phyloP scores from a whole-genome alignment of 805 yeast genomes.

The Saitoella complicata region DNA sequence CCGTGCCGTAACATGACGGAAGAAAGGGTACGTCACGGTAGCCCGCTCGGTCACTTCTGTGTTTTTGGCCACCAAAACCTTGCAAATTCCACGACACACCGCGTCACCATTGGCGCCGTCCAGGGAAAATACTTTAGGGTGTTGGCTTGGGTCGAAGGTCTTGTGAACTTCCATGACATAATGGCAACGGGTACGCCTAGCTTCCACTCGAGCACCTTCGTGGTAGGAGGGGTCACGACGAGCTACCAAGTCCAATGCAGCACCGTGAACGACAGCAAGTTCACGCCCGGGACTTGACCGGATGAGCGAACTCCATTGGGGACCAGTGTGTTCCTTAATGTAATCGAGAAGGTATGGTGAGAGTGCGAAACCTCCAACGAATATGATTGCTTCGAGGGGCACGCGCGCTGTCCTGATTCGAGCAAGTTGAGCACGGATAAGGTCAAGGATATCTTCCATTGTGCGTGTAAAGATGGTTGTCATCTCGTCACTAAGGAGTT shows the following conservation, averaged over 20 bases:
- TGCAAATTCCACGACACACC: slow-evolving; percentile 4
- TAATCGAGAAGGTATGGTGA: slow-evolving; percentile 8
- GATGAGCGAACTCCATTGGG: slow-evolving; percentile 2
- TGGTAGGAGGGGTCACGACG: background rate
- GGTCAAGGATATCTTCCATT: slow-evolving; percentile 3
- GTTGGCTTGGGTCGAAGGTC: slow-evolving; percentile 5
- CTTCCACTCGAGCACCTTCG: slow-evolving; percentile 7
- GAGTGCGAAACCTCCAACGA: slow-evolving; percentile 12
- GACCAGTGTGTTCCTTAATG: slow-evolving; percentile 6
- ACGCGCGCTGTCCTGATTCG: slow-evolving; percentile 2
- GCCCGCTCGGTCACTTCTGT: slow-evolving; percentile 5
- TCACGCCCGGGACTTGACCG: slow-evolving; percentile 9
- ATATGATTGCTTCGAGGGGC: slow-evolving; percentile 5
- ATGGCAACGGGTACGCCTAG: slow-evolving; percentile 8
- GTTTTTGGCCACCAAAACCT: slow-evolving; percentile 7
- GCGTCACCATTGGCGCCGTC: slow-evolving; percentile 4
- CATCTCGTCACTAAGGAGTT: slow-evolving; percentile 3
- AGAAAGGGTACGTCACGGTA: slow-evolving; percentile 2
- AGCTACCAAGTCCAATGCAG: slow-evolving; percentile 1
- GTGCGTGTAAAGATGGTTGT: slow-evolving; percentile 5
- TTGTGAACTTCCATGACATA: slow-evolving; percentile 7
- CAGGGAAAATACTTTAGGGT: slow-evolving; percentile 4
- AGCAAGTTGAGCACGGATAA: slow-evolving; percentile 8
- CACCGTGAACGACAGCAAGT: slow-evolving; percentile 9
- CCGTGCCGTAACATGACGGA: slow-evolving; percentile 2